Percentiles rank a stretch among this genome's conserved stretches.
These are phyloP conservation scores for Malus hybrid DNA, from an alignment of 331 rosid genomes.

Conservation along the genomic window DNA sequence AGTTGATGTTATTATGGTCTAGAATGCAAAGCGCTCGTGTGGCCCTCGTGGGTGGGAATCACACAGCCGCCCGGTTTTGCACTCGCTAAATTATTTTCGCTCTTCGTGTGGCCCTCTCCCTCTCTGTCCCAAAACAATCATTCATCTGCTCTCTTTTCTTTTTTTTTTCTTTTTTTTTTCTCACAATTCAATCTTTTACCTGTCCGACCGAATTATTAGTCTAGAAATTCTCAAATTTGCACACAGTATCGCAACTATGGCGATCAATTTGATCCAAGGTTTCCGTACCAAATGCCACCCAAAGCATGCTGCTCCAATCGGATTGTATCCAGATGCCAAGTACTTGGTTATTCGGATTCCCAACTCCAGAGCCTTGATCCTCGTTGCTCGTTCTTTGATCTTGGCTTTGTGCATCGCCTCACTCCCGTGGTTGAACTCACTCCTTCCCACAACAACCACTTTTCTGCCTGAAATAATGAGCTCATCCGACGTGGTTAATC, in stretches of 20 bases:
- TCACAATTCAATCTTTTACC: not conserved
- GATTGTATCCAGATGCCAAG: conserved; percentile 17
- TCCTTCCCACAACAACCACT: conserved; percentile 7
- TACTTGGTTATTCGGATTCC: conserved; percentile 29
- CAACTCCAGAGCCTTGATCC: conserved; percentile 17
- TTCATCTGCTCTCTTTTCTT: not conserved
- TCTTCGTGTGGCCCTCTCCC: not conserved
- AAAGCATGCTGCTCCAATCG: not conserved
- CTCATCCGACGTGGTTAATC: not conserved
- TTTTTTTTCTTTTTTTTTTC: not conserved
- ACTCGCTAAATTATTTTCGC: conserved; percentile 44
- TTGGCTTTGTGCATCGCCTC: conserved; percentile 27
- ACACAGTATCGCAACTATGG: conserved; percentile 8
- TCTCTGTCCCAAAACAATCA: not conserved
- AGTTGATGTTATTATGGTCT: conserved; percentile 55
- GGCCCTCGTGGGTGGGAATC: conserved; percentile 88
- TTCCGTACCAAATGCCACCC: conserved; percentile 10
- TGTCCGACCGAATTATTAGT: not conserved
- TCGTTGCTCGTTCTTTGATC: conserved; percentile 16
- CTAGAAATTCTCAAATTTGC: not conserved
- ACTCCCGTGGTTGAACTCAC: conserved; percentile 18
- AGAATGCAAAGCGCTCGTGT: conserved; percentile 30
- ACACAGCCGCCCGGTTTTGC: conserved; percentile 80
- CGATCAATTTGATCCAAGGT: conserved; percentile 15
- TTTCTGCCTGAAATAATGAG: not conserved